phyloP scores from a whole-genome alignment of 2,329 filamentous ascomycete species.

The Neofusicoccum cordaticola region DNA sequence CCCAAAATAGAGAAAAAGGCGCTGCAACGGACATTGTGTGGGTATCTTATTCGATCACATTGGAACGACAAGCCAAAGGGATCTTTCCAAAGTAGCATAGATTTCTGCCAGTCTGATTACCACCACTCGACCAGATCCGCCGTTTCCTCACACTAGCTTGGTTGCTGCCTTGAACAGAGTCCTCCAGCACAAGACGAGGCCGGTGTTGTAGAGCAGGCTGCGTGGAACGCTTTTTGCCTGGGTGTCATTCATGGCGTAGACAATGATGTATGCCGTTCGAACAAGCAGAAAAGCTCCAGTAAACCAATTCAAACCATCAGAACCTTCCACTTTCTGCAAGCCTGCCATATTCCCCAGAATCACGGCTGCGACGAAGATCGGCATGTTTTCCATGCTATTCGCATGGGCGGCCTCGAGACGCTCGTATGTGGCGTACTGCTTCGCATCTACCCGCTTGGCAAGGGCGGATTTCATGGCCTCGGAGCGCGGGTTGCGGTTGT shows the following conservation, averaged over 20 bases:
- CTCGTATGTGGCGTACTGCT: conserved; percentile 42
- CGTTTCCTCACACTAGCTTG: conserved; percentile 20
- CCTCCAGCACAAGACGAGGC: conserved; percentile 29
- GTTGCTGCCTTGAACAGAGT: conserved; percentile 31
- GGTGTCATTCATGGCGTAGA: conserved; percentile 34
- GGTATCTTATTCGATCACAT: too few relatives aligned
- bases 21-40: too few relatives aligned
- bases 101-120: too few relatives aligned
- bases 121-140: background rate
- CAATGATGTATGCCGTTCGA: conserved; percentile 32
- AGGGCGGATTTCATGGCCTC: conserved; percentile 33
- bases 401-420: conserved; percentile 45
- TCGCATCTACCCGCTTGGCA: conserved; percentile 36
- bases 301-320: conserved; percentile 34
- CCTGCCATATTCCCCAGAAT: conserved; percentile 43
- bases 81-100: too few relatives aligned
- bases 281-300: conserved; percentile 35
- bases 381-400: conserved; percentile 48
- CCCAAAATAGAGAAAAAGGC: too few relatives aligned
- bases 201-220: conserved; percentile 29
- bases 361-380: conserved; percentile 45
- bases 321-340: conserved; percentile 25
- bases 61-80: too few relatives aligned
- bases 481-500: conserved; percentile 45
- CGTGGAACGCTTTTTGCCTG: conserved; percentile 24